Base-by-base conservation (phyloP, 2,329 filamentous ascomycete species). In the Cercospora beticola region DNA sequence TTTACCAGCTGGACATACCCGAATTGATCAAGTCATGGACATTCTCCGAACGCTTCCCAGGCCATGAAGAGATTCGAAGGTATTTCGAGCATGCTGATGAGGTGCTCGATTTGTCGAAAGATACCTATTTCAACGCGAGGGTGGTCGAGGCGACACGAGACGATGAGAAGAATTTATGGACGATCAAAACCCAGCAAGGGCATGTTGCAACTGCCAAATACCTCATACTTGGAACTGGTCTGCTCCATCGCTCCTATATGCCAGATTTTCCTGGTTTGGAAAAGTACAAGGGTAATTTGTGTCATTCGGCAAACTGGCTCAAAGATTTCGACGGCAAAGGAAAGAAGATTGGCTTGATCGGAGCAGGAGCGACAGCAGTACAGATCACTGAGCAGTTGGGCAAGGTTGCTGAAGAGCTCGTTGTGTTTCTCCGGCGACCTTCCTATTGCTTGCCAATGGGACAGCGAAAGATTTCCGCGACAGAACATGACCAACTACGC, bases 371-470 rank as follows among this genome's bases (percentile, higher is more conserved):
- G 2, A 81, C 81, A 0, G 81, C 78, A 5, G 79, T 83, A 4
- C 82, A 83, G 64, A 76, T 78, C 33, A 76, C 76, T 2, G 77
- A 79, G 49, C 76, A 78, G 64, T 70, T 75, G 3, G 74, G 74
- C 40, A 75, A 75, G 49, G 70, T 76, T 31, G 77, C 76, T 21
- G 70, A 69, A 1, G 80, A 79, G 1, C 76, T 91, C 3, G 83
- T 81, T 0, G 86, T 91, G 28, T 90, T 91, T 76, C 86, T 91
- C 71, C 84, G 89, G 10, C 90, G 88, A 1, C 89, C 89, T 0
- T 90, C 90, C 66, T 81, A 90, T 5, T 86, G 86, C 0, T 74
- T 91, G 2, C 88, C 88, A 0, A 89, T 90, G 86, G 81, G 83
- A 4, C 83, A 85, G 65, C 79, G 81, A 4, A 36, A 78, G 0